Percentiles rank a stretch among this genome's conserved stretches.
phyloP scores from a whole-genome alignment of 2,329 filamentous ascomycete species.

The Ophiostoma triangulosporum region DNA sequence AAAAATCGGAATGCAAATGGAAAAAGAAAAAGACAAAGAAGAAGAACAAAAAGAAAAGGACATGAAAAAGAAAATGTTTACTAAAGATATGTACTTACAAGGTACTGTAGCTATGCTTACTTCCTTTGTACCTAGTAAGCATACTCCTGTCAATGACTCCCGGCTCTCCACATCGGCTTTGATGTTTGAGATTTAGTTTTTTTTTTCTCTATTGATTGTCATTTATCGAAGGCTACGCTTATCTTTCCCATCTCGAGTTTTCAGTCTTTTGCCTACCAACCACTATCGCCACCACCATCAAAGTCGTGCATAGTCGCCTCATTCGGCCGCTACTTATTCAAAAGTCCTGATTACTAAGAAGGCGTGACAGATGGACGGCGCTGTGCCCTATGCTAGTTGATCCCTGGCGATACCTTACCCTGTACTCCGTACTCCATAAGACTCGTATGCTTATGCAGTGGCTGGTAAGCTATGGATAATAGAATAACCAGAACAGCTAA shows the following conservation, averaged over 20 bases:
- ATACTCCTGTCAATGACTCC: not conserved
- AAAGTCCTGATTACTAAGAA: not conserved
- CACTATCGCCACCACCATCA: too few relatives aligned
- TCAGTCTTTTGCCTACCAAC: not conserved
- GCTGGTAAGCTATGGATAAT: not conserved
- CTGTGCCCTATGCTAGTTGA: not conserved
- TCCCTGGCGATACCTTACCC: not conserved
- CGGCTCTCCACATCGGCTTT: not conserved
- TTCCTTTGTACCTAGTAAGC: not conserved
- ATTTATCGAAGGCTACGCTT: too few relatives aligned
- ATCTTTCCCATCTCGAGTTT: not conserved
- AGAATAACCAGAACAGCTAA: too few relatives aligned
- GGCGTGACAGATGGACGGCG: not conserved
- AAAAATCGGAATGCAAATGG: not conserved
- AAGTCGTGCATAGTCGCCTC: not conserved
- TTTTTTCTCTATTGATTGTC: not conserved
- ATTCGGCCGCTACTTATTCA: not conserved
- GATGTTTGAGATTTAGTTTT: not conserved
- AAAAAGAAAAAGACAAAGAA: not conserved
- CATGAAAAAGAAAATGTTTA: not conserved
- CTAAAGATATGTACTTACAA: not conserved
- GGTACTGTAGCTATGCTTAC: not conserved
- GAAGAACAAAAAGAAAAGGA: not conserved
- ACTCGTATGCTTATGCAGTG: too few relatives aligned
- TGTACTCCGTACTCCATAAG: too few relatives aligned